phyloP scores from a whole-genome alignment of 371 early-diverging fungal species.

The Circinella umbellata region DNA sequence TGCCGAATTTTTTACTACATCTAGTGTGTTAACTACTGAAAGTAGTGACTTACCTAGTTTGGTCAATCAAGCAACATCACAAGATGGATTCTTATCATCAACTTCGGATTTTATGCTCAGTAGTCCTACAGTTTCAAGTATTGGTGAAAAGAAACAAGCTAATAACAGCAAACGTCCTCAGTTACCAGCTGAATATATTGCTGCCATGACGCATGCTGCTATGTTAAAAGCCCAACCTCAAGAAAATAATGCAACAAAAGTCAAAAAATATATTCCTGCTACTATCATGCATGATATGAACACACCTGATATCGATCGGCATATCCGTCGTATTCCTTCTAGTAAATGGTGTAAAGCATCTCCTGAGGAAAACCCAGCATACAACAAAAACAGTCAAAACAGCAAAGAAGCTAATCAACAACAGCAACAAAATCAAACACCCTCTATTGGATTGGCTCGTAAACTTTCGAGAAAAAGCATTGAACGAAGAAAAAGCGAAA shows the following conservation, averaged over 20 bases:
- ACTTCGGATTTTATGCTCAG: conserved; percentile 7
- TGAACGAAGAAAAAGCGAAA: conserved; percentile 33
- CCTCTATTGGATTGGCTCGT: conserved; percentile 24
- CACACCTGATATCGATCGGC: conserved; percentile 27
- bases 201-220: neutral
- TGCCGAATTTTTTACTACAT: conserved; percentile 28
- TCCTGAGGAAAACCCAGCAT: conserved; percentile 21
- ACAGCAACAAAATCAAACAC: neutral
- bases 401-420: neutral
- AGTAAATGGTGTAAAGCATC: conserved; percentile 41
- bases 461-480: conserved; percentile 31
- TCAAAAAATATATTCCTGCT: conserved; percentile 17
- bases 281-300: conserved; percentile 24
- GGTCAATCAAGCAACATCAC: neutral
- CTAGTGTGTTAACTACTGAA: neutral
- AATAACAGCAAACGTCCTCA: neutral
- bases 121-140: conserved; percentile 4
- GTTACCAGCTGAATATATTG: conserved; percentile 11
- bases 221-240: neutral
- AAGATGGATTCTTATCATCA: conserved; percentile 9
- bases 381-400: neutral
- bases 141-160: neutral
- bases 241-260: neutral
- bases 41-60: conserved; percentile 7
- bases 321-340: conserved; percentile 39